phyloP scores from a whole-genome alignment of 257 asterid species.

The Nicotiana sylvestris region DNA sequence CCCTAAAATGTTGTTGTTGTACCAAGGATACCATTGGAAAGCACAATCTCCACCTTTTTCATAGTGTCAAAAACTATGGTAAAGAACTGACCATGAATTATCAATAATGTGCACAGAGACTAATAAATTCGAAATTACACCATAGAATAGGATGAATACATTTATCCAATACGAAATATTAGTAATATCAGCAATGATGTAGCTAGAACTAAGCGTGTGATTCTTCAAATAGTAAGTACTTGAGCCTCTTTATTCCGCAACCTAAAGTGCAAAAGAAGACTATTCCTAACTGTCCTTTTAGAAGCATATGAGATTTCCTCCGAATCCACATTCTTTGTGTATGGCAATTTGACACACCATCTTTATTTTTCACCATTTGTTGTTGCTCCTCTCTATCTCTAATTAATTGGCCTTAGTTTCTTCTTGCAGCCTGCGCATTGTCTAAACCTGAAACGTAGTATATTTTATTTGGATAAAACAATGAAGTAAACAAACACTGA shows the following conservation, averaged over 20 bases:
- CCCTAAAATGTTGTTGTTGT: too few relatives aligned
- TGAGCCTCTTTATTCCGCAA: neutral
- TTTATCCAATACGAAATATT: neutral
- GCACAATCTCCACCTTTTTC: too few relatives aligned
- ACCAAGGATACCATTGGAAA: too few relatives aligned
- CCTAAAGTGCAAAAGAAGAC: neutral
- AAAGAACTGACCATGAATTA: too few relatives aligned
- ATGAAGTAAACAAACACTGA: neutral
- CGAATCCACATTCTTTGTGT: neutral
- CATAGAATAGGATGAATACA: neutral
- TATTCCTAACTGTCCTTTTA: neutral
- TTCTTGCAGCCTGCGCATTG: neutral
- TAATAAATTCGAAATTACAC: neutral
- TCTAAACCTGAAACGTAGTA: neutral
- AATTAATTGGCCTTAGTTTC: neutral
- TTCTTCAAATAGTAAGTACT: neutral
- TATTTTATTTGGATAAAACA: neutral
- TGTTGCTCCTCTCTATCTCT: too few relatives aligned
- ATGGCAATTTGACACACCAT: neutral
- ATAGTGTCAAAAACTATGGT: too few relatives aligned
- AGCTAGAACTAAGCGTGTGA: neutral
- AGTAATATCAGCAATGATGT: neutral
- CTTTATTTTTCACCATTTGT: neutral
- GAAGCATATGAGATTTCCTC: constrained; percentile 7
- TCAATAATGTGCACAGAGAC: neutral